Percentiles rank a stretch among this genome's conserved stretches.
Conservation (phyloP, 192 early-diverging fungal genomes). For the Coemansia biformis region DNA sequence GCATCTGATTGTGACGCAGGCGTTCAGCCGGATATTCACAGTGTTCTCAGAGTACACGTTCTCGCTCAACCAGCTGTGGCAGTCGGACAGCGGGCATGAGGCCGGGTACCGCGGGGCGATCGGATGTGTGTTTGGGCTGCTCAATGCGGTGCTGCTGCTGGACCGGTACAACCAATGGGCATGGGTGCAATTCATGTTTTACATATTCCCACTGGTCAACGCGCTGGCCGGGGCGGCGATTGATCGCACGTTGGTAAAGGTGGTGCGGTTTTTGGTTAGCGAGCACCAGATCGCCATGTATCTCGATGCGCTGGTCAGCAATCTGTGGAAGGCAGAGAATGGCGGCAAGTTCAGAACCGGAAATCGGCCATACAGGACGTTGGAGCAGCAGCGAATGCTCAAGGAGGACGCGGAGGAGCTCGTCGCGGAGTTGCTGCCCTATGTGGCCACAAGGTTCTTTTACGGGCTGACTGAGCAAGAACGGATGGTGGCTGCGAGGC, state of each 20-base stretch:
- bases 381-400: conserved; percentile 44
- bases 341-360: conserved; percentile 30
- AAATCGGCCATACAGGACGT: conserved; percentile 41
- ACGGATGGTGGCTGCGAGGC: conserved; percentile 27
- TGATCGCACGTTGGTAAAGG: conserved; percentile 42
- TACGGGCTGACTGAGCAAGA: conserved; percentile 37
- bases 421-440: conserved; percentile 42
- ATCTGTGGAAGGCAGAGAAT: conserved; percentile 42
- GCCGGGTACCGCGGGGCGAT: conserved; percentile 40
- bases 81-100: conserved; percentile 21
- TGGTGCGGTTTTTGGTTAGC: conserved; percentile 28
- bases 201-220: conserved; percentile 47
- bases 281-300: conserved; percentile 44
- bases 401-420: conserved; percentile 34
- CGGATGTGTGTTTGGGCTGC: conserved; percentile 24
- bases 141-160: conserved; percentile 29
- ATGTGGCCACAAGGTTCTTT: conserved; percentile 38
- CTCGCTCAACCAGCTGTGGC: conserved; percentile 48
- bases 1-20: conserved; percentile 45
- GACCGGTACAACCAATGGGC: conserved; percentile 49
- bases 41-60: conserved; percentile 50
- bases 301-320: conserved; percentile 21
- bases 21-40: conserved; percentile 38
- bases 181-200: conserved; percentile 48
- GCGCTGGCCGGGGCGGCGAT: conserved; percentile 42